Conservation (phyloP, 2,329 filamentous ascomycete species). For the Hymenoscyphus salicellus region DNA sequence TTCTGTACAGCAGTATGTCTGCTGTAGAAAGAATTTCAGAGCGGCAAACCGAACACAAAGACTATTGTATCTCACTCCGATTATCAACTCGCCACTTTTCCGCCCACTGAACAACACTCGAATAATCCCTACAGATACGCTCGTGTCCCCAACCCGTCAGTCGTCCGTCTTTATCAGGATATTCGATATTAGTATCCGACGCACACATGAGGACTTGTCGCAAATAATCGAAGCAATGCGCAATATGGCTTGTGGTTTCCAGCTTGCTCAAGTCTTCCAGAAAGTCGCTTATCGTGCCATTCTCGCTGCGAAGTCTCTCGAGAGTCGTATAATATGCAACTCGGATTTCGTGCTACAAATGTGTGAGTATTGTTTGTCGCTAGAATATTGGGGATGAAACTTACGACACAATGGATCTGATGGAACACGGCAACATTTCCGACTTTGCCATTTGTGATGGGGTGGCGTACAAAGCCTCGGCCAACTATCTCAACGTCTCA, state of each 20-base stretch:
- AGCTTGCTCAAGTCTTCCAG: not conserved
- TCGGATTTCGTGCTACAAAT: constrained; percentile 3
- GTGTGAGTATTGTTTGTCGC: not conserved
- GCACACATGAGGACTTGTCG: constrained; percentile 6
- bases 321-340: constrained; percentile 5
- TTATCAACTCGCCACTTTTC: constrained; percentile 4
- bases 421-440: constrained; percentile 6
- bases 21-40: not conserved
- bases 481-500: not conserved
- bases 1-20: not conserved
- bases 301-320: not conserved
- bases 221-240: constrained; percentile 5
- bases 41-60: no score
- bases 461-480: not conserved
- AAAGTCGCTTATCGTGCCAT: not conserved
- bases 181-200: constrained; percentile 6
- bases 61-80: not conserved
- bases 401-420: constrained; percentile 6
- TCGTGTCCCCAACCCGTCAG: constrained; percentile 4
- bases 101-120: constrained; percentile 3
- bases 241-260: constrained; percentile 5
- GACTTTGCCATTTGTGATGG: not conserved
- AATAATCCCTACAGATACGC: constrained; percentile 3
- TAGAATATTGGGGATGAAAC: not conserved
- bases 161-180: not conserved